Conservation (phyloP, 2,329 filamentous ascomycete species). For the Stachybotrys echinatus region DNA sequence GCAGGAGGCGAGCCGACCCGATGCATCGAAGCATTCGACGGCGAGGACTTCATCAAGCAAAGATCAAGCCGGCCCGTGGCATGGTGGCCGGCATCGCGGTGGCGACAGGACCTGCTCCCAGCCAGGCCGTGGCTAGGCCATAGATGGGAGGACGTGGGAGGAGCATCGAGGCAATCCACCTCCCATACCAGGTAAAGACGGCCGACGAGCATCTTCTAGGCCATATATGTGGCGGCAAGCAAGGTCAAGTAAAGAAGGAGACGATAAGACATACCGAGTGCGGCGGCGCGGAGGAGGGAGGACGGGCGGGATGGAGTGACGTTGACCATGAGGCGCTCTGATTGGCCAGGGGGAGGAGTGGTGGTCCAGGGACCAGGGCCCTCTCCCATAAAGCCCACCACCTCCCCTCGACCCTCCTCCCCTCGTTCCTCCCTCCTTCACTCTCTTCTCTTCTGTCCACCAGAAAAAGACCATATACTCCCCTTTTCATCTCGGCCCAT, state of each 20-base stretch:
- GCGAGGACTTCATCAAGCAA: too few relatives aligned
- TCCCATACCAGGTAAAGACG: background rate
- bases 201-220: background rate
- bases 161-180: background rate
- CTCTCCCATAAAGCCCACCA: constrained; percentile 2
- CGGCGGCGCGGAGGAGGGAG: background rate
- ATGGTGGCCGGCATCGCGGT: too few relatives aligned
- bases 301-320: constrained; percentile 1
- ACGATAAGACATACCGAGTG: background rate
- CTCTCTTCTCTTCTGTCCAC: constrained; percentile 1
- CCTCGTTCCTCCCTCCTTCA: background rate
- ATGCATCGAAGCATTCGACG: background rate
- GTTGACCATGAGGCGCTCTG: background rate
- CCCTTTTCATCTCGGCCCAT: background rate
- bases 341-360: constrained; percentile 1
- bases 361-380: background rate
- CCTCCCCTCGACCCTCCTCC: constrained; percentile 3
- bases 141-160: background rate
- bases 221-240: background rate
- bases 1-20: background rate
- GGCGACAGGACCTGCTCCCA: too few relatives aligned
- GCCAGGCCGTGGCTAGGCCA: background rate
- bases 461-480: background rate
- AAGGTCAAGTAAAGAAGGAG: background rate
- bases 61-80: too few relatives aligned